phyloP scores from a whole-genome alignment of 2,329 filamentous ascomycete genomes.

The Fusarium euwallaceae region DNA sequence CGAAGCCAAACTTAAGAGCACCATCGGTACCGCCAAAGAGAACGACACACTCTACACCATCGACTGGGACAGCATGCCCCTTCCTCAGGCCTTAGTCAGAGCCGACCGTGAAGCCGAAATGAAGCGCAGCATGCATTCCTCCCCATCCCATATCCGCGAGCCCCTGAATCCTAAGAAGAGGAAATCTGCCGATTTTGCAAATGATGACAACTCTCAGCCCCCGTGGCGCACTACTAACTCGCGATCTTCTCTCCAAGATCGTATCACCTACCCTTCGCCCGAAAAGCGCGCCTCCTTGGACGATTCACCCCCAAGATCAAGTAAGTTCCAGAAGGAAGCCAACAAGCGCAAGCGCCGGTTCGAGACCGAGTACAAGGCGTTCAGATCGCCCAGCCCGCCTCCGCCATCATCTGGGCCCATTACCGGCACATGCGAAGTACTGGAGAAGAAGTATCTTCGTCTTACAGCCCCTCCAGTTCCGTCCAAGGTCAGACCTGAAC shows the following conservation, averaged over 20 bases:
- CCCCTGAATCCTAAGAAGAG: conserved; percentile 76
- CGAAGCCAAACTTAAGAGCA: conserved; percentile 85
- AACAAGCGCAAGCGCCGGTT: conserved; percentile 93
- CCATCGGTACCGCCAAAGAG: conserved; percentile 87
- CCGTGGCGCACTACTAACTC: conserved; percentile 83
- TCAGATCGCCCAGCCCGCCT: conserved; percentile 69
- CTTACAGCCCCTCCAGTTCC: conserved; percentile 91
- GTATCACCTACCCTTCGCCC: conserved; percentile 73
- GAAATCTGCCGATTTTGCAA: conserved; percentile 78
- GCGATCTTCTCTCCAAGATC: conserved; percentile 74
- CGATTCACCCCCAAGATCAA: conserved; percentile 67
- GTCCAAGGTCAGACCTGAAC: conserved; percentile 87
- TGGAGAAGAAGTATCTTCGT: conserved; percentile 96
- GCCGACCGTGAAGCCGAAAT: conserved; percentile 72
- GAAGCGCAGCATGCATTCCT: conserved; percentile 52
- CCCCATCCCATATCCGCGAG: conserved; percentile 43
- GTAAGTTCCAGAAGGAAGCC: conserved; percentile 93
- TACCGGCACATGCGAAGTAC: conserved; percentile 82
- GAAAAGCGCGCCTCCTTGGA: conserved; percentile 60
- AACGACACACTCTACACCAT: conserved; percentile 77
- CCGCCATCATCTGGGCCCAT: conserved; percentile 77
- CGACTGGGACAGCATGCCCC: conserved; percentile 85
- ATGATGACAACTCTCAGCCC: conserved; percentile 67
- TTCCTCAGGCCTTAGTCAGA: conserved; percentile 87
- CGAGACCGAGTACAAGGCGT: conserved; percentile 73